These are phyloP conservation scores for Syzygium oleosum DNA, from an alignment of 345 rosid species.

Conservation along the genomic window DNA sequence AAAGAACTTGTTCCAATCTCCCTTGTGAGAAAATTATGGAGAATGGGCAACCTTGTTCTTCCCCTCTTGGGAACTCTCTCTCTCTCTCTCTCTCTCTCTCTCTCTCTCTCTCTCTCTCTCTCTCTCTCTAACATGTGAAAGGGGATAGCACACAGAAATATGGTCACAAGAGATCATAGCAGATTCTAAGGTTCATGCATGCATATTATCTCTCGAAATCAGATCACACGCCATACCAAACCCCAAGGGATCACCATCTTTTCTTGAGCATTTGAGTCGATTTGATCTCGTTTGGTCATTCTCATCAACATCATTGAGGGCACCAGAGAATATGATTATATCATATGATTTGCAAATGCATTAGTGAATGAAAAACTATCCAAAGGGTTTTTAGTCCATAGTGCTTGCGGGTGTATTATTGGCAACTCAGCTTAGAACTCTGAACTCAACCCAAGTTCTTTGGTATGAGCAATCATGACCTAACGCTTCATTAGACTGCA, in stretches of 20 bases:
- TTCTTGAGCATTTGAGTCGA: not conserved
- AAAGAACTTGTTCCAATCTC: not conserved
- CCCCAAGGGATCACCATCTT: not conserved
- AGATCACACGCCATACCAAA: not conserved
- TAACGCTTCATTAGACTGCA: not conserved
- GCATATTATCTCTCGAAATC: not conserved
- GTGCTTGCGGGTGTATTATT: not conserved
- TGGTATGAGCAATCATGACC: not conserved
- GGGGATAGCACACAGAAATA: not conserved
- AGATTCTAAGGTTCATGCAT: not conserved
- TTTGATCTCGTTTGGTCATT: not conserved
- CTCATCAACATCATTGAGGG: not conserved
- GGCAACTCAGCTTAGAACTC: not conserved
- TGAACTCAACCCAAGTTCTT: not conserved
- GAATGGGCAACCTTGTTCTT: not conserved
- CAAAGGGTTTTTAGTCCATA: not conserved
- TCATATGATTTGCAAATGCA: not conserved
- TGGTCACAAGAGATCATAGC: not conserved
- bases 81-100: not conserved
- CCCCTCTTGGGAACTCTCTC: not conserved
- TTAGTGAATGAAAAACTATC: not conserved
- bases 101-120: too few relatives aligned
- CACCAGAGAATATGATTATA: not conserved
- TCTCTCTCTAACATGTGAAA: too few relatives aligned
- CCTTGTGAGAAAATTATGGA: not conserved